Base-by-base conservation (phyloP, 164 flowering plant species). In the Piper longum region DNA sequence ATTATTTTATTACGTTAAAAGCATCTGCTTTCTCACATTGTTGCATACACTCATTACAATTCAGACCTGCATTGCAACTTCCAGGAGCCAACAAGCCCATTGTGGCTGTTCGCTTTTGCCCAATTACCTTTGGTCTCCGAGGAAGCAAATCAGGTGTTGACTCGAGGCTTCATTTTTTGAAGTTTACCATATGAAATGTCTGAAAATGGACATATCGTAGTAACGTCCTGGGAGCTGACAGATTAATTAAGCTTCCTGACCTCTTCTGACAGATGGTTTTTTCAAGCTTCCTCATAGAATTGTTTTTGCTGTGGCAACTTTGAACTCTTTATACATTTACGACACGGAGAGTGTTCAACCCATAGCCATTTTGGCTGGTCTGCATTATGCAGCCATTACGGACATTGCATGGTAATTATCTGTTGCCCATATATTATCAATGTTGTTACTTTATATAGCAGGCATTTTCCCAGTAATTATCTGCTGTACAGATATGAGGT, bases 321-420 rank as follows among this genome's bases (percentile, higher is more conserved):
- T 95, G 77, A 91, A 91, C 70, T 95, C 97, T 56, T 70, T 95
- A 54, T 91, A 91, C 71, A 74, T 95, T 39, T 95, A 89, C 68
- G 97, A 95, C 75, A 86, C 99, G 0, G 93, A 95, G 70, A 82
- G 91, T 70, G 70, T 76, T 73, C 63, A 81, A 62, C 99, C 99
- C 43, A 80, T 95, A 64, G 90, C 89, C 67, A 58, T 95, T 42
- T 81, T 84, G 70, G 96, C 97, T 64, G 99, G 99, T 57, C 82
- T 95, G 73, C 99, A 95, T 65, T 95, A 95, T 79, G 95, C 97
- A 62, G 88, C 99, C 26, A 78, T 95, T 68, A 95, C 99, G 13
- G 99, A 95, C 68, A 84, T 95, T 58, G 79, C 97, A 64, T 95
- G 99, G 99, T 95, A 81, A 57, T 41, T 48, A 45, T 63, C 59